phyloP scores from a whole-genome alignment of 2,329 filamentous ascomycete species.

The Cladosporium sp. region DNA sequence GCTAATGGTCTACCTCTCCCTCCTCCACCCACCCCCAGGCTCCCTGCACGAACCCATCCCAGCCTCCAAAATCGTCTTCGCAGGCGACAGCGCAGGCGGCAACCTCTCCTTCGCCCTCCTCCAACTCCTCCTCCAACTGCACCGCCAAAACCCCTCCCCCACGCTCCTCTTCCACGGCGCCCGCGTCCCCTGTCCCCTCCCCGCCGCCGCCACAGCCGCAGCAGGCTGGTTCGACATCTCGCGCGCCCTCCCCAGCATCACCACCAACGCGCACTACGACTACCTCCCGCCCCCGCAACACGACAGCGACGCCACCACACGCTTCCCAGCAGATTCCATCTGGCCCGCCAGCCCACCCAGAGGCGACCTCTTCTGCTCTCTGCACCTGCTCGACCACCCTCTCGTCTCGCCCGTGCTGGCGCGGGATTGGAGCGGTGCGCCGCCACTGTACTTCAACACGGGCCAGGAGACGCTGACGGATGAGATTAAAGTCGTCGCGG shows the following conservation, averaged over 20 bases:
- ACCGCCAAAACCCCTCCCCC: conserved; percentile 37
- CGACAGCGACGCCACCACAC: conserved; percentile 24
- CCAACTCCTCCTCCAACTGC: conserved; percentile 64
- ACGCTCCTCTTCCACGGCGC: conserved; percentile 59
- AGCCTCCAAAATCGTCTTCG: conserved; percentile 64
- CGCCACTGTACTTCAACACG: conserved; percentile 64
- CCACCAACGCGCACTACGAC: conserved; percentile 54
- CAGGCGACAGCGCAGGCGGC: conserved; percentile 73
- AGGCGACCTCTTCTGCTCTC: conserved; percentile 45
- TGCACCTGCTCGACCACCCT: conserved; percentile 54
- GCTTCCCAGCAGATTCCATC: conserved; percentile 45
- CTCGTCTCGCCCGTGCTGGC: conserved; percentile 60
- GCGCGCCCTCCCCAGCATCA: conserved; percentile 56
- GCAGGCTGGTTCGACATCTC: conserved; percentile 72
- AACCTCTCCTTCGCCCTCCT: conserved; percentile 64
- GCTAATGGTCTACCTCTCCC: conserved; percentile 65
- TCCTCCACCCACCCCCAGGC: conserved; percentile 67
- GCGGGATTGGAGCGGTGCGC: conserved; percentile 56
- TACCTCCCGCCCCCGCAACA: conserved; percentile 53
- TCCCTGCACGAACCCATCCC: conserved; percentile 63
- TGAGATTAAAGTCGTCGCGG: conserved; percentile 60
- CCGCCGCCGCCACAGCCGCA: conserved; percentile 59
- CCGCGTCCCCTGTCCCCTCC: conserved; percentile 57
- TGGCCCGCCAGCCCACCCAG: conserved; percentile 46
- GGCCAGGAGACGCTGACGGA: conserved; percentile 71